These are phyloP conservation scores for Rhytidhysteron rufulum DNA, from an alignment of 2,329 filamentous ascomycete genomes.

Conservation along the genomic window DNA sequence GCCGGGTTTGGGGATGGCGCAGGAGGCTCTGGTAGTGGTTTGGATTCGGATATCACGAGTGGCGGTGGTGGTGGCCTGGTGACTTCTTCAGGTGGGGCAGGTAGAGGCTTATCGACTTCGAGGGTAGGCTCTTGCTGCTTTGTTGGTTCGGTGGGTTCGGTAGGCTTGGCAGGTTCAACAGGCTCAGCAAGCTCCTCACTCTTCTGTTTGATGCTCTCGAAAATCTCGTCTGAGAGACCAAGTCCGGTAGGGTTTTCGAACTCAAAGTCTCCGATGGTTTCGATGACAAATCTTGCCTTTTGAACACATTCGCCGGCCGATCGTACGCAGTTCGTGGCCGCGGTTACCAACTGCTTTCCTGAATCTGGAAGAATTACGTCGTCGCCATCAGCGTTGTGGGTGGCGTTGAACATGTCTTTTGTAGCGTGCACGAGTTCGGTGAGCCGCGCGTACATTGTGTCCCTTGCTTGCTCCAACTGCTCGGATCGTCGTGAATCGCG, in stretches of 20 bases:
- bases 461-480: constrained; percentile 64
- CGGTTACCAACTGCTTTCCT: constrained; percentile 68
- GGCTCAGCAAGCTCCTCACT: constrained; percentile 11
- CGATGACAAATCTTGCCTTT: constrained; percentile 79
- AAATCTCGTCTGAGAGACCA: constrained; percentile 41
- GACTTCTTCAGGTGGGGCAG: constrained; percentile 31
- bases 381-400: constrained; percentile 65
- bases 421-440: constrained; percentile 77
- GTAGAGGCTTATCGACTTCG: constrained; percentile 36
- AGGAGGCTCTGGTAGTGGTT: constrained; percentile 66
- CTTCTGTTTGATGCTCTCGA: constrained; percentile 24
- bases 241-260: constrained; percentile 52
- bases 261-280: constrained; percentile 88
- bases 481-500: constrained; percentile 68
- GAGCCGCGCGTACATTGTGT: constrained; percentile 75
- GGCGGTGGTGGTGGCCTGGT: constrained; percentile 37
- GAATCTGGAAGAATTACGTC: constrained; percentile 78
- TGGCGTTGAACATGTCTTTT: constrained; percentile 69
- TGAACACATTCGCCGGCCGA: constrained; percentile 88
- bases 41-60: constrained; percentile 53
- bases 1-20: constrained; percentile 32
- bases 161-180: too few species aligned
- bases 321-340: constrained; percentile 83
- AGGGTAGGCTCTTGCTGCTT: constrained; percentile 12
- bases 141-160: too few species aligned